Percentiles rank a stretch among this genome's conserved stretches.
Conservation (phyloP, 2,329 filamentous ascomycete genomes). For the Colletotrichum agaves region DNA sequence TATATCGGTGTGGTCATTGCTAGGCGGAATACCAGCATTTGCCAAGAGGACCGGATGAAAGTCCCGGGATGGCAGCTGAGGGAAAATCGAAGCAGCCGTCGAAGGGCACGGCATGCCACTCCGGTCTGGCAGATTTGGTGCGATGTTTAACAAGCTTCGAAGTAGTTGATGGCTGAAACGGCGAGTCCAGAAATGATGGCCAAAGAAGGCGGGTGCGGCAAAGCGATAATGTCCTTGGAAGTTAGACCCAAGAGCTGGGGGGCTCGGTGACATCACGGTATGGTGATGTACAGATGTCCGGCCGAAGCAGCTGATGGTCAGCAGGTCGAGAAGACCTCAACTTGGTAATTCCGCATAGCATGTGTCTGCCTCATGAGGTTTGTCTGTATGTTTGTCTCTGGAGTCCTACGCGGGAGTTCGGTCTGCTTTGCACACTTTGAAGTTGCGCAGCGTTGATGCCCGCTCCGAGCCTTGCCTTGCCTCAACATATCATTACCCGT, state of each 20-base stretch:
- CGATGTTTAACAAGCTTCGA: background rate
- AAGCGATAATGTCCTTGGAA: slow-evolving; percentile 10
- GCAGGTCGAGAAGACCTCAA: background rate
- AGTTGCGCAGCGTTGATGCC: background rate
- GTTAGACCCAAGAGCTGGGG: slow-evolving; percentile 15
- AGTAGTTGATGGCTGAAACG: background rate
- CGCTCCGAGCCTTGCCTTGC: background rate
- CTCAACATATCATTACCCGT: background rate
- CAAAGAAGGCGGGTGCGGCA: background rate
- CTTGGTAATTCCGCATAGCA: background rate
- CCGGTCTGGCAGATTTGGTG: slow-evolving; percentile 3
- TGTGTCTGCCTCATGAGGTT: background rate
- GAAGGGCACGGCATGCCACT: slow-evolving; percentile 1
- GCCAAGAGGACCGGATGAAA: slow-evolving; percentile 2
- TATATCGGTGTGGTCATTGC: slow-evolving; percentile 9
- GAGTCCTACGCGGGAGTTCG: background rate
- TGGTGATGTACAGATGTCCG: background rate
- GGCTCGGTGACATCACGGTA: slow-evolving; percentile 11
- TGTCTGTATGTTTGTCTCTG: background rate
- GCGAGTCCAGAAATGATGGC: background rate
- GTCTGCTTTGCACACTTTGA: background rate
- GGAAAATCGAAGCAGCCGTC: background rate
- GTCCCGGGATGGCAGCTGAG: slow-evolving; percentile 11
- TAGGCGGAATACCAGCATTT: slow-evolving; percentile 19
- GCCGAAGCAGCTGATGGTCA: slow-evolving; percentile 13